A percentile compares a stretch with the other conserved stretches of the same genome.
Evolutionary conservation across 1,284 basidiomycete genomes (phyloP).

Genomic region (Sutorius eximius): DNA sequence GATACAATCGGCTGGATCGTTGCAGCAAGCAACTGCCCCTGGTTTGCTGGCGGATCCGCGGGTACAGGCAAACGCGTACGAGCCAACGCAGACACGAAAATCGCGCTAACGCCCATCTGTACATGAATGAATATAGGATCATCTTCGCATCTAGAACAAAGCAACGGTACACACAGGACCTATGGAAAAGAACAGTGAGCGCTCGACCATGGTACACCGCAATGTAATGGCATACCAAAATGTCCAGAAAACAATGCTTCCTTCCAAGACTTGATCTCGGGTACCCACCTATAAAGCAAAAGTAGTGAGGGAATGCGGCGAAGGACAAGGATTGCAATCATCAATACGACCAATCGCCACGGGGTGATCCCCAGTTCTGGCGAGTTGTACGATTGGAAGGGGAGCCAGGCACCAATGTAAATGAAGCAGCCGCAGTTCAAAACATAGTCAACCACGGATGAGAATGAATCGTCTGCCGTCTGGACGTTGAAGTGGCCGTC

Average conservation of each 20-base stretch:
- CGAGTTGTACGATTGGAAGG: conserved; percentile 69
- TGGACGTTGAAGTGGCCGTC: conserved; percentile 88
- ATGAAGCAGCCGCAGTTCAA: conserved; percentile 88
- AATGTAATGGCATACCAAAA: conserved; percentile 56
- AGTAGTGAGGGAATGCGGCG: conserved; percentile 78
- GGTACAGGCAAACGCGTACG: conserved; percentile 65
- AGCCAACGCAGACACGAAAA: conserved; percentile 84
- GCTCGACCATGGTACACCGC: neutral
- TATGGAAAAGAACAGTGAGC: conserved; percentile 24
- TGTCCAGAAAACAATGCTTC: conserved; percentile 86
- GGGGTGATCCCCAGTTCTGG: conserved; percentile 65
- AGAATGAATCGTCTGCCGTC: conserved; percentile 84
- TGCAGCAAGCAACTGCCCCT: conserved; percentile 70
- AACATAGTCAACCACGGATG: conserved; percentile 83
- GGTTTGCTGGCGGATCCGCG: conserved; percentile 54
- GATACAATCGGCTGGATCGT: conserved; percentile 78
- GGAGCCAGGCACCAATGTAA: conserved; percentile 89
- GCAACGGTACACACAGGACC: conserved; percentile 50
- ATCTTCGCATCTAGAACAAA: neutral
- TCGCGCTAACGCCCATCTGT: conserved; percentile 79
- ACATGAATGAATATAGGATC: neutral
- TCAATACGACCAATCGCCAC: conserved; percentile 72
- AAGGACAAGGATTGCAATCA: conserved; percentile 65
- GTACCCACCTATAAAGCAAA: conserved; percentile 76
- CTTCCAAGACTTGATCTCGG: conserved; percentile 78